Conservation (phyloP, 208 protist genomes). For the Jaenimonas drosophilae region DNA sequence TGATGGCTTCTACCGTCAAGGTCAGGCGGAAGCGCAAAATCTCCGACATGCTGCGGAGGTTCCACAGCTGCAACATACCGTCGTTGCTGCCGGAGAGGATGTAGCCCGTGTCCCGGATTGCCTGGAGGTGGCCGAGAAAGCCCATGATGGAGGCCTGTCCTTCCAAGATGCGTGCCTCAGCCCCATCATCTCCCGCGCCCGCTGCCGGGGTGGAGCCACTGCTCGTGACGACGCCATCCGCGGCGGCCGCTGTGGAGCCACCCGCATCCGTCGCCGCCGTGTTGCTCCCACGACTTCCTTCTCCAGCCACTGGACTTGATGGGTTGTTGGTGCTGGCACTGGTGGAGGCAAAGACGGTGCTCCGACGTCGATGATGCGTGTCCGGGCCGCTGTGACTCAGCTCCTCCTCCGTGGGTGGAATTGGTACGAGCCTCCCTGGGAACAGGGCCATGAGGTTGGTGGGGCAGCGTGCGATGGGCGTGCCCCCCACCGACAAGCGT, state of each 20-base stretch:
- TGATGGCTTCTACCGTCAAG: constrained; percentile 39
- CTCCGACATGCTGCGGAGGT: constrained; percentile 36
- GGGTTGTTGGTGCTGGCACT: neutral
- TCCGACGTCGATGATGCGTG: too few species aligned
- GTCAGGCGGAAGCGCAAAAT: constrained; percentile 57
- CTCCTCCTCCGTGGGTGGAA: constrained; percentile 11
- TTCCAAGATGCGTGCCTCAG: neutral
- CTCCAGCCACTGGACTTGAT: too few species aligned
- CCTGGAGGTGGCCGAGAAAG: constrained; percentile 29
- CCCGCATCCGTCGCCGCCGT: neutral
- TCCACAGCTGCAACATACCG: constrained; percentile 79
- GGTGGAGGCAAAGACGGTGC: too few species aligned
- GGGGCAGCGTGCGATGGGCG: constrained; percentile 2
- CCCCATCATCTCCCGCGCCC: constrained; percentile 3
- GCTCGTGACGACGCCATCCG: neutral
- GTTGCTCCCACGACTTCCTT: too few species aligned
- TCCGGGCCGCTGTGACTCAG: neutral
- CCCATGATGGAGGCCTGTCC: constrained; percentile 19
- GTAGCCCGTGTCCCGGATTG: constrained; percentile 21
- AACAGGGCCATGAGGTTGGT: constrained; percentile 43
- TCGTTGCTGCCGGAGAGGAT: constrained; percentile 63
- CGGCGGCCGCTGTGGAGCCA: neutral
- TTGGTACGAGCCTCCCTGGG: constrained; percentile 32
- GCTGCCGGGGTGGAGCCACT: neutral
- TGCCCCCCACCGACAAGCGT: neutral